Conservation (phyloP, 768 basidiomycete genomes). For the Serendipita sp. region DNA sequence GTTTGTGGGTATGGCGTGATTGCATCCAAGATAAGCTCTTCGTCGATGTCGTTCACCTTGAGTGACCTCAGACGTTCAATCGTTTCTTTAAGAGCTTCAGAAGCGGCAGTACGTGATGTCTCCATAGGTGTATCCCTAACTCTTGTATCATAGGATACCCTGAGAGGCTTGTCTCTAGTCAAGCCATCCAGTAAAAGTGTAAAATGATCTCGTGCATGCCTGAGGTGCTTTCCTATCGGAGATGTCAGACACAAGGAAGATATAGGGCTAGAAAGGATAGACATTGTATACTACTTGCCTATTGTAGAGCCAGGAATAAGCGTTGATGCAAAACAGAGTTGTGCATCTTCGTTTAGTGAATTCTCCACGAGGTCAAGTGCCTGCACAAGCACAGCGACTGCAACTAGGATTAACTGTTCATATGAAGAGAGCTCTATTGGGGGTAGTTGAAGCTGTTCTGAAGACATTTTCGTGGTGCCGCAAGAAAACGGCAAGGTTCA, state of each 20-base stretch:
- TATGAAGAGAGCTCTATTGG: slow-evolving; percentile 20
- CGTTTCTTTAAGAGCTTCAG: slow-evolving; percentile 35
- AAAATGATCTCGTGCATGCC: slow-evolving; percentile 77
- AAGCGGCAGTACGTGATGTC: slow-evolving; percentile 41
- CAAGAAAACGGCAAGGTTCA: slow-evolving; percentile 1
- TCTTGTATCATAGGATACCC: slow-evolving; percentile 61
- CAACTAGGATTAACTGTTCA: slow-evolving; percentile 45
- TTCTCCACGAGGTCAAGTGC: slow-evolving; percentile 57
- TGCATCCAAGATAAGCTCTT: slow-evolving; percentile 55
- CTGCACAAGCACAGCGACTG: slow-evolving; percentile 49
- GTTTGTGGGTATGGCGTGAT: slow-evolving; percentile 64
- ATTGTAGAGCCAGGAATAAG: slow-evolving; percentile 79
- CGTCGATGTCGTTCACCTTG: slow-evolving; percentile 27
- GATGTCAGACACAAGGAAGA: background rate
- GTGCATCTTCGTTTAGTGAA: slow-evolving; percentile 46
- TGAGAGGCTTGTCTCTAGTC: slow-evolving; percentile 28
- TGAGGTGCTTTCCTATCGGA: slow-evolving; percentile 58
- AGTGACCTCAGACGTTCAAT: slow-evolving; percentile 37
- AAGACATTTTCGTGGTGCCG: slow-evolving; percentile 4
- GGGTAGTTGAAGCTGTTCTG: background rate
- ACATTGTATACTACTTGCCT: slow-evolving; percentile 27
- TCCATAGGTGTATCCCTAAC: slow-evolving; percentile 76
- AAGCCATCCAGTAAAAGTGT: slow-evolving; percentile 39
- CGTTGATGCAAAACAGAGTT: slow-evolving; percentile 50
- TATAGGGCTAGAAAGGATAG: background rate